Evolutionary conservation across 139 green algal species (phyloP).

Genomic region (Chloropicon primus): DNA sequence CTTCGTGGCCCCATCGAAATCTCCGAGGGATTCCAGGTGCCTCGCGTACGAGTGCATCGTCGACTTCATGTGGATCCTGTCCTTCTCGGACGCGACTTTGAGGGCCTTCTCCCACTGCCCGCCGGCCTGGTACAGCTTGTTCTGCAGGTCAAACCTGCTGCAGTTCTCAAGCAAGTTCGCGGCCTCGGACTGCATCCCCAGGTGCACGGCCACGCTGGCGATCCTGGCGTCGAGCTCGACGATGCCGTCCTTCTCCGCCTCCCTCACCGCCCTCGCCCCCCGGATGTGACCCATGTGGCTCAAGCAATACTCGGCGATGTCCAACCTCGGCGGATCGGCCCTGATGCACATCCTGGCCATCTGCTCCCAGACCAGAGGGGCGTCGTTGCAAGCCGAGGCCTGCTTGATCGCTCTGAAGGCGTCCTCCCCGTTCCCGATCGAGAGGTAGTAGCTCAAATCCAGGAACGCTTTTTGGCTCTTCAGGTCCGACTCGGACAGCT

Average conservation of each 20-base stretch:
- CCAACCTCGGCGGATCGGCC: slow-evolving; percentile 36
- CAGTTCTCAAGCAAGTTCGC: slow-evolving; percentile 22
- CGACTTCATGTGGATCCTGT: slow-evolving; percentile 50
- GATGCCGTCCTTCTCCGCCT: slow-evolving; percentile 12
- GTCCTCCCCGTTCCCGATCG: slow-evolving; percentile 23
- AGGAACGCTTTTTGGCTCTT: slow-evolving; percentile 36
- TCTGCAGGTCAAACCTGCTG: slow-evolving; percentile 48
- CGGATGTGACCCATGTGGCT: slow-evolving; percentile 52
- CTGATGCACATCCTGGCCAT: slow-evolving; percentile 59
- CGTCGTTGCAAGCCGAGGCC: background rate
- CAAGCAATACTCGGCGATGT: slow-evolving; percentile 61
- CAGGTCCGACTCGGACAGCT: slow-evolving; percentile 10
- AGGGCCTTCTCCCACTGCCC: slow-evolving; percentile 60
- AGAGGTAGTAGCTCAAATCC: slow-evolving; percentile 50
- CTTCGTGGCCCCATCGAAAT: slow-evolving; percentile 34
- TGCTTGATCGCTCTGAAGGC: slow-evolving; percentile 31
- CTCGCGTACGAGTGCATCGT: slow-evolving; percentile 48
- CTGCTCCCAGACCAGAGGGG: slow-evolving; percentile 44
- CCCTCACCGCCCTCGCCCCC: slow-evolving; percentile 37
- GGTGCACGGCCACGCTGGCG: slow-evolving; percentile 47
- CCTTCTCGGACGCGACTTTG: slow-evolving; percentile 46
- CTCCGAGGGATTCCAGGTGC: slow-evolving; percentile 29
- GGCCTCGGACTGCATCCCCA: slow-evolving; percentile 53
- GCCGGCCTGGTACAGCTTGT: slow-evolving; percentile 39
- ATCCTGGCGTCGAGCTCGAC: slow-evolving; percentile 49